Evolutionary conservation across 2,329 filamentous ascomycete species (phyloP), one percentile per base, ranked within the genome.

Genomic region (Hortaea sp.): DNA sequence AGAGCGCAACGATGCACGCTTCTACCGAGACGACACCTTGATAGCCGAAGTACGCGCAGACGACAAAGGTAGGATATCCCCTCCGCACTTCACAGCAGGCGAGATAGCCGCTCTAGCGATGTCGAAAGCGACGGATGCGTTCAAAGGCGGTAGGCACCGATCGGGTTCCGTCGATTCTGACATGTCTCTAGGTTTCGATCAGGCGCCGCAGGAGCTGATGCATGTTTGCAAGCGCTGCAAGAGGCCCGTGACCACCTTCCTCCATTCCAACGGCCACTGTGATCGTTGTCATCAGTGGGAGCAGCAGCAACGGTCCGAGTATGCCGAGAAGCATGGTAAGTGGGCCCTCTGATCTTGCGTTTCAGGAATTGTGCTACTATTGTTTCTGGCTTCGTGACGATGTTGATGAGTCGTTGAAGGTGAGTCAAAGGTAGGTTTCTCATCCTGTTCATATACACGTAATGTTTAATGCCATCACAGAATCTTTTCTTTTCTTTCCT

Each of bases 51-150:
- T 9, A 35, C 9, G 9, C 7, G 32, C 32, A n/a, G n/a, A 35
- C 32, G 32, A 9, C 7, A 27, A 20, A 39, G 37, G 37, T 27
- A 39, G 13, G 37, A 39, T 35, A 39, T 39, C 37, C 7, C 37
- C 10, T 39, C 37, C 37, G 10, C 13, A 10, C 37, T 12, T 37
- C 42, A 43, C 30, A 11, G 29, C 32, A 13, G 43, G 43, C 11
- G 43, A 45, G 43, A 29, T 31, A 11, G 10, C 30, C 29, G 43
- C 43, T 28, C 9, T 45, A 12, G 29, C 29, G 20, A n/a, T 39
- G n/a, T 45, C 43, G 35, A 45, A 45, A 32, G 35, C 37, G 11
- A 20, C 37, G 11, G 43, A 45, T 29, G 13, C 43, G 27, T 28
- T 45, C 35, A 45, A 45, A 37, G 12, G 12, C 9, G 4, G 9